Percentiles rank a stretch among this genome's conserved stretches.
These are phyloP conservation scores for Vigna unguiculata DNA, from an alignment of 306 rosid species.

Conservation along the genomic window DNA sequence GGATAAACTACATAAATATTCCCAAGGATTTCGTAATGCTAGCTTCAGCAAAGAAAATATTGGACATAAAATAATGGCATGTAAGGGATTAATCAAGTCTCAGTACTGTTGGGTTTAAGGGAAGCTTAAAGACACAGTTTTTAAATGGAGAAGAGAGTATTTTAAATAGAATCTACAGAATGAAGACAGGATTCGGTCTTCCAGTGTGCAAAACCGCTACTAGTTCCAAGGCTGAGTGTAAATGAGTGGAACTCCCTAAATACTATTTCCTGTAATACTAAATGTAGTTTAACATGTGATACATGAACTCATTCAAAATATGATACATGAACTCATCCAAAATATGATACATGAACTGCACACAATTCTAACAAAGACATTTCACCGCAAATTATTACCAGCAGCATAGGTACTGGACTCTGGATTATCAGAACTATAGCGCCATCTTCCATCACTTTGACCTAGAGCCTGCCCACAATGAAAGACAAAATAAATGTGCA, in stretches of 20 bases:
- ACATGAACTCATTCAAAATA: neutral
- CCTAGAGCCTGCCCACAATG: slow-evolving; percentile 77
- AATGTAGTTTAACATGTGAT: neutral
- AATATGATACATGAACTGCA: neutral
- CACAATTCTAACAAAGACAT: neutral
- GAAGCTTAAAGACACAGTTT: neutral
- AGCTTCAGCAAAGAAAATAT: slow-evolving; percentile 14
- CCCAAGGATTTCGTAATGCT: neutral
- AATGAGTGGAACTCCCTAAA: neutral
- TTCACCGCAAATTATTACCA: slow-evolving; percentile 62
- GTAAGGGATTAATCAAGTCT: slow-evolving; percentile 24
- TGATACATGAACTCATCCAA: neutral
- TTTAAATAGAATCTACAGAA: neutral
- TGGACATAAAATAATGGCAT: neutral
- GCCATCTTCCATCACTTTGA: slow-evolving; percentile 99
- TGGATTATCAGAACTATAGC: slow-evolving; percentile 81
- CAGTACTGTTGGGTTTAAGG: neutral
- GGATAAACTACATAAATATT: slow-evolving; percentile 34
- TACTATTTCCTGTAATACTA: neutral
- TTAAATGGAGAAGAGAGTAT: slow-evolving; percentile 1
- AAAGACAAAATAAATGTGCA: slow-evolving; percentile 38
- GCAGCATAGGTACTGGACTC: slow-evolving; percentile 96
- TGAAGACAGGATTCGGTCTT: neutral
- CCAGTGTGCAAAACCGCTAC: neutral
- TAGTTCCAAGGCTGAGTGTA: neutral